Conservation (phyloP, 2,329 filamentous ascomycete genomes). For the Curvularia spicifera region DNA sequence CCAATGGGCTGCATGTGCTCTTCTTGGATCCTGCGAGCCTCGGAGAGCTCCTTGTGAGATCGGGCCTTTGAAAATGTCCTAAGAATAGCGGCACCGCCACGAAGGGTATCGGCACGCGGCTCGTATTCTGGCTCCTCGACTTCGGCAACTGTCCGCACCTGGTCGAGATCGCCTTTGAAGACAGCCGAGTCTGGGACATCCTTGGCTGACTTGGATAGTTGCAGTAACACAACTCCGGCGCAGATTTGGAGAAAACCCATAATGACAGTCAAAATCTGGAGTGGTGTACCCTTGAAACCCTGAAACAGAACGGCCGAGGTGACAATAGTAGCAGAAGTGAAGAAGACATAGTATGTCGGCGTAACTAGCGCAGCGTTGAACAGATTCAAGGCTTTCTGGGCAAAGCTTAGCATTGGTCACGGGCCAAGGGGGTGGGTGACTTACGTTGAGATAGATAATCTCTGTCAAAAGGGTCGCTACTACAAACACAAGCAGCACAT, state of each 20-base stretch:
- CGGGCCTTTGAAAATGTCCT: slow-evolving; percentile 78
- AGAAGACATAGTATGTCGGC: slow-evolving; percentile 98
- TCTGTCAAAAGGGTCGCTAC: slow-evolving; percentile 87
- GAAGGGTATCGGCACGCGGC: slow-evolving; percentile 94
- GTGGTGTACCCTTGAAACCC: slow-evolving; percentile 86
- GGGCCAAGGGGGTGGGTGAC: slow-evolving; percentile 48
- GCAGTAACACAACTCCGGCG: slow-evolving; percentile 86
- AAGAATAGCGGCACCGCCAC: slow-evolving; percentile 86
- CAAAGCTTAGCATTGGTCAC: slow-evolving; percentile 10
- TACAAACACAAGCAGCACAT: slow-evolving; percentile 89
- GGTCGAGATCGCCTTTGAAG: slow-evolving; percentile 90
- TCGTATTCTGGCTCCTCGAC: slow-evolving; percentile 96
- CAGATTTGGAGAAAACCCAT: slow-evolving; percentile 95
- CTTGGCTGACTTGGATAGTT: slow-evolving; percentile 97
- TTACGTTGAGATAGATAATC: slow-evolving; percentile 93
- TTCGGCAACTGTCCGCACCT: slow-evolving; percentile 93
- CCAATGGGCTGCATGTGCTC: slow-evolving; percentile 81
- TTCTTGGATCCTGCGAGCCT: slow-evolving; percentile 77
- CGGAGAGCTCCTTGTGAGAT: slow-evolving; percentile 78
- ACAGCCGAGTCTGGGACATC: slow-evolving; percentile 93
- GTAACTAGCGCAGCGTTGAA: slow-evolving; percentile 98
- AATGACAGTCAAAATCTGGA: slow-evolving; percentile 85
- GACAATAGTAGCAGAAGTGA: slow-evolving; percentile 93
- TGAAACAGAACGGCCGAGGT: slow-evolving; percentile 91
- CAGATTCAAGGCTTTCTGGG: slow-evolving; percentile 94